Percentiles rank a stretch among this genome's conserved stretches.
Conservation (phyloP, 2,329 filamentous ascomycete species). For the Pseudopyricularia javanii region DNA sequence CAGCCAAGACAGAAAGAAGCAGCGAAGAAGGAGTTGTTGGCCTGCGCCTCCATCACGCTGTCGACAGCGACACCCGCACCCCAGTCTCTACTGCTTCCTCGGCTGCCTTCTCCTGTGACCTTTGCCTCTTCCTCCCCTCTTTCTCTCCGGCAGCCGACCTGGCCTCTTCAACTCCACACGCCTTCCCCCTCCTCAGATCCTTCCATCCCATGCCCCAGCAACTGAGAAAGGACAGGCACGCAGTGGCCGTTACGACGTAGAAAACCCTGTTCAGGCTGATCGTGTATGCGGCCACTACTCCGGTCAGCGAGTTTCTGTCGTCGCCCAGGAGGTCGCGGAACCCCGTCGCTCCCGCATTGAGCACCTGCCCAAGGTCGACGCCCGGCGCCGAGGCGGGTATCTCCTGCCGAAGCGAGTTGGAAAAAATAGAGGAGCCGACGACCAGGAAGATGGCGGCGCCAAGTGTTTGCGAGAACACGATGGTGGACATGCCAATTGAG, state of each 20-base stretch:
- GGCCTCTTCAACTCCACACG: not conserved
- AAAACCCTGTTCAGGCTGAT: slow-evolving; percentile 22
- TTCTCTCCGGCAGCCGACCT: not conserved
- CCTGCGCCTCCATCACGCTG: not conserved
- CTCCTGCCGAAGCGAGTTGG: slow-evolving; percentile 20
- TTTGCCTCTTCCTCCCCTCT: not conserved
- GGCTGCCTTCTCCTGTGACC: not conserved
- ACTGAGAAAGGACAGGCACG: slow-evolving; percentile 21
- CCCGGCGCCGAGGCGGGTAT: slow-evolving; percentile 3
- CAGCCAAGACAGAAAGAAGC: no score
- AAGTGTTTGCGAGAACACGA: slow-evolving; percentile 37
- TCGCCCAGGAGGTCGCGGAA: slow-evolving; percentile 21
- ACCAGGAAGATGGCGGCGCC: slow-evolving; percentile 36
- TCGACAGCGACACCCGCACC: not conserved
- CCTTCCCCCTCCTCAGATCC: slow-evolving; percentile 25
- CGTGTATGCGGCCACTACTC: slow-evolving; percentile 24
- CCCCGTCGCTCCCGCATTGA: slow-evolving; percentile 8
- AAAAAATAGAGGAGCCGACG: slow-evolving; percentile 39
- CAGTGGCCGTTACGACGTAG: slow-evolving; percentile 22
- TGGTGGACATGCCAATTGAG: slow-evolving; percentile 16
- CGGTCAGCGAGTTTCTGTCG: slow-evolving; percentile 13
- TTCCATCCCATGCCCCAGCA: slow-evolving; percentile 33
- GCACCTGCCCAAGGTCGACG: slow-evolving; percentile 2
- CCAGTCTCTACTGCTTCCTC: not conserved
- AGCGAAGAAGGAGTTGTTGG: not conserved